These are phyloP conservation scores for Hirsutella rhossiliensis DNA, from an alignment of 2,329 filamentous ascomycete genomes.

Conservation along the genomic window DNA sequence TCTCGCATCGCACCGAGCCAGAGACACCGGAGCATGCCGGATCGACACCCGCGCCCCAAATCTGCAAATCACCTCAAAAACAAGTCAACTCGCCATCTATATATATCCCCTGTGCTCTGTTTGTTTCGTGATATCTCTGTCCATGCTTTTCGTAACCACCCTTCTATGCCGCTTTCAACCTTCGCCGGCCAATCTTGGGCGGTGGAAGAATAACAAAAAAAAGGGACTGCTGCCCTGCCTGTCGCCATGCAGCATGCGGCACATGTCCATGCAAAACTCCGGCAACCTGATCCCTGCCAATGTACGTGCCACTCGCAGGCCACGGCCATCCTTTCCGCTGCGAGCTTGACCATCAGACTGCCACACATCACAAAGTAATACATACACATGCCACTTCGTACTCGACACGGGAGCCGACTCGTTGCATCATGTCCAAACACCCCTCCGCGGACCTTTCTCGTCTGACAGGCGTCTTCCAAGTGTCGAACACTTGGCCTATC, in stretches of 20 bases:
- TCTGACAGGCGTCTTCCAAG: no score
- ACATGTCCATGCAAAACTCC: slow-evolving; percentile 1
- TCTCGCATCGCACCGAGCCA: no score
- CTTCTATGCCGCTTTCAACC: slow-evolving; percentile 9
- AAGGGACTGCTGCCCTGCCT: neutral
- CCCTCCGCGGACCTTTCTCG: no score
- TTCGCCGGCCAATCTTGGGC: neutral
- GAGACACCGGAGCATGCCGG: no score
- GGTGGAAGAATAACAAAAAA: neutral
- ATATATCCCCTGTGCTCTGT: neutral
- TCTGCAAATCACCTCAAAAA: no score
- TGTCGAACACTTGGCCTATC: no score
- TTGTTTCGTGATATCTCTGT: slow-evolving; percentile 7
- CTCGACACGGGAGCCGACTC: no score
- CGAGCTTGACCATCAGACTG: no score
- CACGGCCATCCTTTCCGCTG: neutral
- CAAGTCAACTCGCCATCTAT: neutral
- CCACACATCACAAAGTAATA: no score
- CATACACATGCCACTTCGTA: no score
- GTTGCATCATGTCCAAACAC: no score
- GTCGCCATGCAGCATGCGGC: slow-evolving; percentile 1
- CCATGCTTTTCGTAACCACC: slow-evolving; percentile 9
- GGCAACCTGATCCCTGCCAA: neutral
- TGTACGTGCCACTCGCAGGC: neutral
- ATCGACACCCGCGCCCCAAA: no score